Evolutionary conservation across 106 monocot genomes (phyloP).

Genomic region (Dendrobium nobile): DNA sequence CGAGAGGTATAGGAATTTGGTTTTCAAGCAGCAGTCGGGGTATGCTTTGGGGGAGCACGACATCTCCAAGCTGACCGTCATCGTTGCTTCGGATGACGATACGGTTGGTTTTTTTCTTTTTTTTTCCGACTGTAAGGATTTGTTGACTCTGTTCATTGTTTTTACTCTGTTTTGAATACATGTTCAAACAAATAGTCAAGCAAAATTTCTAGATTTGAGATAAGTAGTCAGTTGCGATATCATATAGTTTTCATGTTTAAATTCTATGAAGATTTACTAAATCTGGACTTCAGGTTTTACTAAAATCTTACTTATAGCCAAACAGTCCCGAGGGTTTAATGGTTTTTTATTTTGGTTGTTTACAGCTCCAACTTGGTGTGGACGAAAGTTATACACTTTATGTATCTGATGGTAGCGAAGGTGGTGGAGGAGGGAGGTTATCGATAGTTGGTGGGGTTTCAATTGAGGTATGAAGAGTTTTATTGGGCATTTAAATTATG

Average conservation of each 20-base stretch:
- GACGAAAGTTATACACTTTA: slow-evolving; percentile 82
- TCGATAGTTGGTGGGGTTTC: slow-evolving; percentile 53
- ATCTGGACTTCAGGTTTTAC: too few relatives aligned
- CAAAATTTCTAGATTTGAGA: too few relatives aligned
- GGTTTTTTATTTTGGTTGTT: neutral
- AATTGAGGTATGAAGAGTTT: slow-evolving; percentile 53
- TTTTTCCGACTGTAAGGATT: neutral
- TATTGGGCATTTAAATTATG: neutral
- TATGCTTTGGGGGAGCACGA: slow-evolving; percentile 22
- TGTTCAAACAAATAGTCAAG: too few relatives aligned
- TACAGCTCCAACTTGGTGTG: slow-evolving; percentile 73
- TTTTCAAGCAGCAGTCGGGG: slow-evolving; percentile 47
- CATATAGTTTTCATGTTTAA: neutral
- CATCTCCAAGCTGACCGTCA: slow-evolving; percentile 43
- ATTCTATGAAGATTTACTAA: neutral
- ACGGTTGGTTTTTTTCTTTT: slow-evolving; percentile 35
- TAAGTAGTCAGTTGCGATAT: neutral
- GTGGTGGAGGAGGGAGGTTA: slow-evolving; percentile 12
- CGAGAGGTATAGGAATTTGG: slow-evolving; percentile 45
- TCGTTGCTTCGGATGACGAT: slow-evolving; percentile 64
- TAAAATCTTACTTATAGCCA: too few relatives aligned
- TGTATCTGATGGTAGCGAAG: slow-evolving; percentile 18
- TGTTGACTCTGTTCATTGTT: neutral
- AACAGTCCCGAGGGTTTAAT: neutral
- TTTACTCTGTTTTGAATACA: neutral